A percentile compares a stretch with the other conserved stretches of the same genome.
Evolutionary conservation across 108 stramenopile genomes (phyloP).

Genomic region (Nannochloropsis salina): DNA sequence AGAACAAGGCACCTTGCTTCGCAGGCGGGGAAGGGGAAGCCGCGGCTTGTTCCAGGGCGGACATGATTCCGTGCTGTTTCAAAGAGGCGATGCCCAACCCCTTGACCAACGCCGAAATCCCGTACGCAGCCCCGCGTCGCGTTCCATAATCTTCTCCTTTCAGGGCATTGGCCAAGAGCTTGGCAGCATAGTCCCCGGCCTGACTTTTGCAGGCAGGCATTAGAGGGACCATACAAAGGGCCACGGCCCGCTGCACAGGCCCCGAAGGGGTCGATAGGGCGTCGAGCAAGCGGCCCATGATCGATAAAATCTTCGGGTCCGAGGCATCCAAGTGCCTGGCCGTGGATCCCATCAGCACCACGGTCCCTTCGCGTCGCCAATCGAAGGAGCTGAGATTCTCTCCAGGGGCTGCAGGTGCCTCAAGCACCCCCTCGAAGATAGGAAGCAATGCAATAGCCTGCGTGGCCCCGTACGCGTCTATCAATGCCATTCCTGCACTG

Average conservation of each 20-base stretch:
- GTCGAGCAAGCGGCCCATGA: slow-evolving; percentile 53
- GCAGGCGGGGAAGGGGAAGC: slow-evolving; percentile 38
- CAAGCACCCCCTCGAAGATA: slow-evolving; percentile 43
- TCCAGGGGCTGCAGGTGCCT: slow-evolving; percentile 22
- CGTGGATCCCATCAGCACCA: slow-evolving; percentile 56
- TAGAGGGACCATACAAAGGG: slow-evolving; percentile 57
- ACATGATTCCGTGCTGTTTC: slow-evolving; percentile 84
- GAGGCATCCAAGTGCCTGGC: slow-evolving; percentile 52
- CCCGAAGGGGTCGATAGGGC: slow-evolving; percentile 56
- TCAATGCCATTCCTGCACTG: slow-evolving; percentile 44
- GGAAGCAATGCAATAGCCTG: slow-evolving; percentile 29
- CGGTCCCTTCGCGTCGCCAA: slow-evolving; percentile 51
- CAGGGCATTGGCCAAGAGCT: slow-evolving; percentile 34
- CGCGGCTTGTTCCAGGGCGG: slow-evolving; percentile 72
- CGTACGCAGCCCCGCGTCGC: slow-evolving; percentile 86
- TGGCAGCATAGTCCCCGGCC: slow-evolving; percentile 29
- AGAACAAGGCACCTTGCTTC: slow-evolving; percentile 91
- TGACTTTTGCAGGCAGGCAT: slow-evolving; percentile 17
- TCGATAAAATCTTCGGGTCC: slow-evolving; percentile 49
- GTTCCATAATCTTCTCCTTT: slow-evolving; percentile 24
- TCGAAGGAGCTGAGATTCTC: slow-evolving; percentile 42
- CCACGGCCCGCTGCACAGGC: slow-evolving; percentile 56
- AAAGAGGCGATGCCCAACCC: slow-evolving; percentile 90
- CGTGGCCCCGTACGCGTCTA: slow-evolving; percentile 42
- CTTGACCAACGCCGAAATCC: slow-evolving; percentile 92